phyloP scores from a whole-genome alignment of 2,329 filamentous ascomycete genomes.

The Diaporthe sp. region DNA sequence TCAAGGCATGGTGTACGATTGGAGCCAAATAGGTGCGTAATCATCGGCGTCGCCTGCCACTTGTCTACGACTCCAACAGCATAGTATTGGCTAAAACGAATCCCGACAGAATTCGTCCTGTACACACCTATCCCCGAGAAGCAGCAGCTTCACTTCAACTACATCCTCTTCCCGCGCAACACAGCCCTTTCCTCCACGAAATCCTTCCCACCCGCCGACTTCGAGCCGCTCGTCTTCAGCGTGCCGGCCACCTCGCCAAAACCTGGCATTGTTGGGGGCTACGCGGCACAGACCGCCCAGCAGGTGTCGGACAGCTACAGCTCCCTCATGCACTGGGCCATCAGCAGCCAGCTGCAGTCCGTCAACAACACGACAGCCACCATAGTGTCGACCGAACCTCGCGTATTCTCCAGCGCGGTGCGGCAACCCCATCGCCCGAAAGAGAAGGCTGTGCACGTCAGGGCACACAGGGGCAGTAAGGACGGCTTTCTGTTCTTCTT shows the following conservation, averaged over 20 bases:
- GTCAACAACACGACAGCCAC: slow-evolving; percentile 60
- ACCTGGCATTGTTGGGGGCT: slow-evolving; percentile 68
- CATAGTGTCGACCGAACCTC: slow-evolving; percentile 67
- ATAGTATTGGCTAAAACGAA: neutral
- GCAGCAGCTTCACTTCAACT: slow-evolving; percentile 75
- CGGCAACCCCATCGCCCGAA: slow-evolving; percentile 71
- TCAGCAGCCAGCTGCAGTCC: slow-evolving; percentile 65
- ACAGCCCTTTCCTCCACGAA: slow-evolving; percentile 57
- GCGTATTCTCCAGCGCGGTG: slow-evolving; percentile 69
- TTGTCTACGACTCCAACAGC: rapidly evolving
- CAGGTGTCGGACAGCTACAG: slow-evolving; percentile 72
- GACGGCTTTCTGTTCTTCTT: slow-evolving; percentile 79
- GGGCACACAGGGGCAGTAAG: slow-evolving; percentile 76
- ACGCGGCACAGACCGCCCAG: slow-evolving; percentile 63
- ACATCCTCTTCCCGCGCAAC: slow-evolving; percentile 71
- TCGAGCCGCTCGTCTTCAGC: slow-evolving; percentile 76
- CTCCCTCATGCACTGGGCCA: slow-evolving; percentile 72
- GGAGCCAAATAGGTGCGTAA: slow-evolving; percentile 74
- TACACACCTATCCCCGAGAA: slow-evolving; percentile 77
- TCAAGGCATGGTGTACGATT: slow-evolving; percentile 69
- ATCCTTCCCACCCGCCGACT: slow-evolving; percentile 45
- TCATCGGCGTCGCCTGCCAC: too few species aligned
- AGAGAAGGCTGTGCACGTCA: slow-evolving; percentile 76
- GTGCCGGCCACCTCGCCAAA: slow-evolving; percentile 73
- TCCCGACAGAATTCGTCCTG: slow-evolving; percentile 68